phyloP scores from a whole-genome alignment of 208 protist genomes.

The Zelonia costaricensis region DNA sequence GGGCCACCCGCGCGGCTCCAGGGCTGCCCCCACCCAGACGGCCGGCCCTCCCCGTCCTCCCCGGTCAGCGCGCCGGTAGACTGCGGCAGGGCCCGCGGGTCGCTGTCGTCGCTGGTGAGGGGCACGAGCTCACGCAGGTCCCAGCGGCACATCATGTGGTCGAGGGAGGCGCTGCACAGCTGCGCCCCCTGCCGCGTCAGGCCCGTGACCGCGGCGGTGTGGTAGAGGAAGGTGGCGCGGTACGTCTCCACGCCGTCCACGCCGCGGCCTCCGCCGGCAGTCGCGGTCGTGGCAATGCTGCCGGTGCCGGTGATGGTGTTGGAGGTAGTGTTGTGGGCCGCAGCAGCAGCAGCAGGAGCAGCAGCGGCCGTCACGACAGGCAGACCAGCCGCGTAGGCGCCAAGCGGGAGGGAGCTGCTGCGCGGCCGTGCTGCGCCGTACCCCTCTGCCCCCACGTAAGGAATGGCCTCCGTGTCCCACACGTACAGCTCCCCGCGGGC shows the following conservation, averaged over 20 bases:
- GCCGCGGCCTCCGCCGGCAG: not conserved
- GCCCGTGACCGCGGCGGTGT: constrained; percentile 39
- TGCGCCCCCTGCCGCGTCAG: constrained; percentile 41
- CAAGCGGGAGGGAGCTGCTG: not conserved
- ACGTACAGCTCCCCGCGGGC: constrained; percentile 32
- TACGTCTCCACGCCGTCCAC: constrained; percentile 6
- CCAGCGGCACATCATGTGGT: constrained; percentile 53
- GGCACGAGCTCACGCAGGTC: constrained; percentile 31
- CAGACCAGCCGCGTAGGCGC: not conserved
- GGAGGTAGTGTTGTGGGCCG: too few relatives aligned
- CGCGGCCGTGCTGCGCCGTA: not conserved
- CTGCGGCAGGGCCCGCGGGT: constrained; percentile 11
- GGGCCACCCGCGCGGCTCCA: too few relatives aligned
- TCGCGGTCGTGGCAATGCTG: too few relatives aligned
- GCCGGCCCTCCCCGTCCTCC: too few relatives aligned
- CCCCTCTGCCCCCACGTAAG: not conserved
- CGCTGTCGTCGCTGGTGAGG: constrained; percentile 4
- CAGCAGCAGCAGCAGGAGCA: not conserved
- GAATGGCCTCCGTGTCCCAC: constrained; percentile 32
- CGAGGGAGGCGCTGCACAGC: constrained; percentile 33
- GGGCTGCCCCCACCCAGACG: too few relatives aligned
- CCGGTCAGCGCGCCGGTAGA: too few relatives aligned
- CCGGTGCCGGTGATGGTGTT: too few relatives aligned
- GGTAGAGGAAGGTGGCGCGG: constrained; percentile 26
- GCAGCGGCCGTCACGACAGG: not conserved